Conservation (phyloP, 768 basidiomycete species). For the Lactifluus piperatus region DNA sequence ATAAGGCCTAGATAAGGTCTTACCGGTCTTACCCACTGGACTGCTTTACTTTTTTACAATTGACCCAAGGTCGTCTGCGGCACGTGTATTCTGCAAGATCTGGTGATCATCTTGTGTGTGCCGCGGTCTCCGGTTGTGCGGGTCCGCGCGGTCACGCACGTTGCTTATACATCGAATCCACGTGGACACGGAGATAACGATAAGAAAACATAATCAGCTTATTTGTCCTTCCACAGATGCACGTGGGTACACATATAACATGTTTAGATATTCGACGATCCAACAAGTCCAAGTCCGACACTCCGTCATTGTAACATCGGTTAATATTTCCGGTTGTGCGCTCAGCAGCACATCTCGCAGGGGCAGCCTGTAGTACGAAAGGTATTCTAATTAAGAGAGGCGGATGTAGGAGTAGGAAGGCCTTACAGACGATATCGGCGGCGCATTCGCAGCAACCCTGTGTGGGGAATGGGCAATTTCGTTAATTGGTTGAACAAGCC, state of each 20-base stretch:
- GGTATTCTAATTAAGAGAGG: background rate
- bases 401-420: background rate
- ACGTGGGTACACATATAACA: background rate
- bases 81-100: too few relatives aligned
- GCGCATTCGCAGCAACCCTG: conserved; percentile 65
- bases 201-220: background rate
- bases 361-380: conserved; percentile 48
- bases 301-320: background rate
- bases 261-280: background rate
- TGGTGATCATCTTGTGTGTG: too few relatives aligned
- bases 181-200: background rate
- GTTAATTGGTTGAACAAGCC: background rate
- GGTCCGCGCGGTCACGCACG: too few relatives aligned
- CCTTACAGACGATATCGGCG: conserved; percentile 64
- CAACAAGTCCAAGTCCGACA: too few relatives aligned
- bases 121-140: too few relatives aligned
- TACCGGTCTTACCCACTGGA: too few relatives aligned
- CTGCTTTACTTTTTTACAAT: too few relatives aligned
- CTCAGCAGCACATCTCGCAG: conserved; percentile 57
- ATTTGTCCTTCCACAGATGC: background rate
- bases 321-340: background rate
- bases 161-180: too few relatives aligned
- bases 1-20: too few relatives aligned
- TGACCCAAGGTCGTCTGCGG: too few relatives aligned
- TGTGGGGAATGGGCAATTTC: background rate